phyloP scores from a whole-genome alignment of 164 flowering plant species.

The Vitis riparia region DNA sequence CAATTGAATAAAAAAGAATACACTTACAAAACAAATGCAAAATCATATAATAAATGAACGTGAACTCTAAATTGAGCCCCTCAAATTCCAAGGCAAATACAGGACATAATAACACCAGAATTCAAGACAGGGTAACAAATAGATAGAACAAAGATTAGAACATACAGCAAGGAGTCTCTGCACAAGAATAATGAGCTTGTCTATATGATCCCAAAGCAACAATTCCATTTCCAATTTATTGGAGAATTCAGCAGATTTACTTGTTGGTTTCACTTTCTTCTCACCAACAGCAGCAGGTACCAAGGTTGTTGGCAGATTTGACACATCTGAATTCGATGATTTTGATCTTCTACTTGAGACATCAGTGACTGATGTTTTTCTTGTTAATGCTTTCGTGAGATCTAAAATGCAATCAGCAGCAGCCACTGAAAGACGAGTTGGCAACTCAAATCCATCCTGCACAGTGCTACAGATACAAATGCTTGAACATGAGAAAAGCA shows the following conservation, averaged over 20 bases:
- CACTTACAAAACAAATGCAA: neutral
- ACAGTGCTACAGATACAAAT: constrained; percentile 42
- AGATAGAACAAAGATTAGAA: neutral
- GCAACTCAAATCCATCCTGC: constrained; percentile 79
- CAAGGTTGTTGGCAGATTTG: constrained; percentile 15
- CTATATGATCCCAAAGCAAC: constrained; percentile 68
- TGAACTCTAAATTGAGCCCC: too few relatives aligned
- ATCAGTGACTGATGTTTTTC: constrained; percentile 20
- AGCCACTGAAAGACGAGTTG: constrained; percentile 79
- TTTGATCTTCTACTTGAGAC: constrained; percentile 23
- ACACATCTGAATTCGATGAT: constrained; percentile 19
- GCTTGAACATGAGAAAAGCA: constrained; percentile 6
- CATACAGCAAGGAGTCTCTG: constrained; percentile 76
- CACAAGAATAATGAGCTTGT: constrained; percentile 54
- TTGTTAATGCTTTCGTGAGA: constrained; percentile 55
- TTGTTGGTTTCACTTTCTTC: constrained; percentile 26
- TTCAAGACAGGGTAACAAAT: too few relatives aligned
- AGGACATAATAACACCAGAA: too few relatives aligned
- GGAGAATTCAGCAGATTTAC: constrained; percentile 18
- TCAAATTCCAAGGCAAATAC: too few relatives aligned
- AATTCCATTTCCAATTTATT: constrained; percentile 34
- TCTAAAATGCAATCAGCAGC: constrained; percentile 77
- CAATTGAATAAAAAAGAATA: neutral
- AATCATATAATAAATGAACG: neutral
- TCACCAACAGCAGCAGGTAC: constrained; percentile 19